Evolutionary conservation across 2,329 filamentous ascomycete species (phyloP).

Genomic region (Dactylonectria macrodidyma): DNA sequence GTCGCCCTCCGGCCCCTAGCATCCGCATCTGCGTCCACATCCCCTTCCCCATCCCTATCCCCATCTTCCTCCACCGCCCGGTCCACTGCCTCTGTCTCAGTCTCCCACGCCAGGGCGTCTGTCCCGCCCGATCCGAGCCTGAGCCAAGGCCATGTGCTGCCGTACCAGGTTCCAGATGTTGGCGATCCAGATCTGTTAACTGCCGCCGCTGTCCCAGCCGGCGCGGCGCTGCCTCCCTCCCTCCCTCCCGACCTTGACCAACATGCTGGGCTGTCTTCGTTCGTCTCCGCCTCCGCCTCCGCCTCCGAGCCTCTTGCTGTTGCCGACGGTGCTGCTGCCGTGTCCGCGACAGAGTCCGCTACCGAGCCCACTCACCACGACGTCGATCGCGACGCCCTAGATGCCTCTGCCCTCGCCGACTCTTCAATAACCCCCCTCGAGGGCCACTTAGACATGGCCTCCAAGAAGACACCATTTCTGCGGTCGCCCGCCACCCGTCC

Average conservation of each 20-base stretch:
- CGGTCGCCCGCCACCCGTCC: conserved; percentile 47
- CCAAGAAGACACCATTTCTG: conserved; percentile 56
- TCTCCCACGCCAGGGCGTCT: conserved; percentile 40
- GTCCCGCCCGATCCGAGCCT: conserved; percentile 37
- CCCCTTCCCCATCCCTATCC: conserved; percentile 31
- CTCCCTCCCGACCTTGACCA: conserved; percentile 30
- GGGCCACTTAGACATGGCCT: conserved; percentile 51
- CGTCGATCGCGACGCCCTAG: conserved; percentile 37
- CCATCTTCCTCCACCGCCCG: conserved; percentile 44
- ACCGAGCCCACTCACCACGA: conserved; percentile 16
- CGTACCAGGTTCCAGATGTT: conserved; percentile 42
- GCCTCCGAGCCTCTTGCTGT: conserved; percentile 24
- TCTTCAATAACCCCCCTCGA: conserved; percentile 35
- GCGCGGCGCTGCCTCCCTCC: conserved; percentile 24
- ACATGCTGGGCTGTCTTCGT: conserved; percentile 33
- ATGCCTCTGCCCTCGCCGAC: conserved; percentile 47
- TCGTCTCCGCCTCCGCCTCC: conserved; percentile 14
- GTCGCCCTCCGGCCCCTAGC: conserved; percentile 53
- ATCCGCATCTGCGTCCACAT: conserved; percentile 33
- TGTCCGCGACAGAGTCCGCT: conserved; percentile 18
- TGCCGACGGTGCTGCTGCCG: conserved; percentile 22
- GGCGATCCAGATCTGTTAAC: conserved; percentile 46
- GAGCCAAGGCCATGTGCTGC: conserved; percentile 47
- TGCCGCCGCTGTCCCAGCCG: conserved; percentile 34
- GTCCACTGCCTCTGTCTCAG: conserved; percentile 47